Evolutionary conservation across 768 basidiomycete genomes (phyloP).

Genomic region (Leccinum pellstonianum): DNA sequence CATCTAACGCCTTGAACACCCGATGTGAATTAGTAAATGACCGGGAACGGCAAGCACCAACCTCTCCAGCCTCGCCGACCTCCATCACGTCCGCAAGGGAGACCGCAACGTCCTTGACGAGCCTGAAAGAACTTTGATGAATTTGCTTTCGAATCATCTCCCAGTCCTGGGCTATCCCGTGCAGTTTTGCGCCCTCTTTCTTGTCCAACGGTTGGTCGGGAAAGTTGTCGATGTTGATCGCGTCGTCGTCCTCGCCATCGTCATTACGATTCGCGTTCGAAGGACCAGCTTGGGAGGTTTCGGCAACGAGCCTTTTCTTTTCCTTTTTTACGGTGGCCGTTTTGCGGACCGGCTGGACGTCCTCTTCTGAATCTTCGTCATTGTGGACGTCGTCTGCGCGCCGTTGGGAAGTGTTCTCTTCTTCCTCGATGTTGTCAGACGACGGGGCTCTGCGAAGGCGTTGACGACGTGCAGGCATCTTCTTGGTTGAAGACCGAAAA

Average conservation of each 20-base stretch:
- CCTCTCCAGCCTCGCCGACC: conserved; percentile 50
- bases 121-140: conserved; percentile 40
- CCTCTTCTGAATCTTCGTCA: conserved; percentile 36
- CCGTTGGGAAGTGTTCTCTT: conserved; percentile 40
- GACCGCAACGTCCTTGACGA: conserved; percentile 52
- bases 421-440: conserved; percentile 60
- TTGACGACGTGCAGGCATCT: conserved; percentile 41
- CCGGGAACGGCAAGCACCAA: conserved; percentile 26
- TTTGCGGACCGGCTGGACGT: conserved; percentile 39
- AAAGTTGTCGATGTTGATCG: conserved; percentile 62
- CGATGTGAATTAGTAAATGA: background rate
- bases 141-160: conserved; percentile 48
- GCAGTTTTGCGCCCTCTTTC: conserved; percentile 50
- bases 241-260: conserved; percentile 47
- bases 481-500: conserved; percentile 10
- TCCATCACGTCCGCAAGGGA: conserved; percentile 64
- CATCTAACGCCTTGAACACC: conserved; percentile 45
- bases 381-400: conserved; percentile 40
- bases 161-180: conserved; percentile 66
- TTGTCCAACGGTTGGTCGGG: conserved; percentile 63
- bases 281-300: conserved; percentile 24
- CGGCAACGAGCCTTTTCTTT: conserved; percentile 19
- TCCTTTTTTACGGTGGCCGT: conserved; percentile 28
- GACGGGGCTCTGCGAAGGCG: conserved; percentile 46
- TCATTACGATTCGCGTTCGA: conserved; percentile 17